Evolutionary conservation across 2,329 filamentous ascomycete genomes (phyloP).

Genomic region (Curvularia eragrostidis): DNA sequence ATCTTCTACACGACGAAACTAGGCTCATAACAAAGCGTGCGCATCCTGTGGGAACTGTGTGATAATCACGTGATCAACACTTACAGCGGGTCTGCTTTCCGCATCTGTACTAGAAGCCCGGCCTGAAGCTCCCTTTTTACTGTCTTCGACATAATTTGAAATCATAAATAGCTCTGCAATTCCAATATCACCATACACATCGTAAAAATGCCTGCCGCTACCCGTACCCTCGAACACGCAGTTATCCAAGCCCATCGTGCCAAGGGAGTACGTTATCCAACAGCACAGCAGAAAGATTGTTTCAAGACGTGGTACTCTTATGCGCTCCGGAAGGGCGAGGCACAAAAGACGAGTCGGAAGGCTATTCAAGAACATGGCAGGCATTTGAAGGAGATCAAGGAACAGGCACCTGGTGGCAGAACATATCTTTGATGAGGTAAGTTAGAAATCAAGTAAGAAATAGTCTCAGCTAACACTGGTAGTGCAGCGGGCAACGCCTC

Average conservation of each 20-base stretch:
- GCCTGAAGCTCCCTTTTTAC: not conserved
- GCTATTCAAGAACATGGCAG: conserved; percentile 33
- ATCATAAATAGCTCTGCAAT: not conserved
- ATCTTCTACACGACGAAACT: not conserved
- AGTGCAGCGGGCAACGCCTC: not conserved
- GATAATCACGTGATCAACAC: conserved; percentile 9
- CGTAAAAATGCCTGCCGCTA: conserved; percentile 36
- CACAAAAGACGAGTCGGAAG: conserved; percentile 26
- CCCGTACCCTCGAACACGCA: conserved; percentile 41
- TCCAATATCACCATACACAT: not conserved
- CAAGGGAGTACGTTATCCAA: conserved; percentile 44
- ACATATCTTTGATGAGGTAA: conserved; percentile 37
- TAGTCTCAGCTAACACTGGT: not conserved
- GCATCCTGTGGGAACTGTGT: too few relatives aligned
- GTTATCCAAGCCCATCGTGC: conserved; percentile 46
- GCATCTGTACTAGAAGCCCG: not conserved
- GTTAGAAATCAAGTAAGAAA: too few relatives aligned
- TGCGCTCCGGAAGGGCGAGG: conserved; percentile 36
- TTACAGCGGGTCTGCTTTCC: conserved; percentile 7
- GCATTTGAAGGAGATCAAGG: conserved; percentile 31
- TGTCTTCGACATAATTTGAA: not conserved
- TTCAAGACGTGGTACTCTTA: conserved; percentile 50
- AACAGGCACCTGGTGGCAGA: conserved; percentile 37
- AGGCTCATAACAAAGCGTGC: not conserved
- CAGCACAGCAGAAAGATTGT: conserved; percentile 41